Conservation (phyloP, 2,329 filamentous ascomycete genomes). For the Myriangium duriaei region DNA sequence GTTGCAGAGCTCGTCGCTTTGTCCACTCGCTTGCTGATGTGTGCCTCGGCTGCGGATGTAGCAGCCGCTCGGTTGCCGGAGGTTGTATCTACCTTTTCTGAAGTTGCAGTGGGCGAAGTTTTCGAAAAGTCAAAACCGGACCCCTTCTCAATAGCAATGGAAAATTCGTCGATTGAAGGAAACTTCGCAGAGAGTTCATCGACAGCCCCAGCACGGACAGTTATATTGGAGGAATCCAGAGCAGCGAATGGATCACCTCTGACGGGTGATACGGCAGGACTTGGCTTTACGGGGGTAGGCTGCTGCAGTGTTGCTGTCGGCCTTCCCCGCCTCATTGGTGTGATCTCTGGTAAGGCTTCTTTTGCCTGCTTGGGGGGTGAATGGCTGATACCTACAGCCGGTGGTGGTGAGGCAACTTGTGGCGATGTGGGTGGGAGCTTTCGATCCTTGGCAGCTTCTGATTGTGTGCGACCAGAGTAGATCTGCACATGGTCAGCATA, state of each 20-base stretch:
- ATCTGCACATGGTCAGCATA: constrained; percentile 29
- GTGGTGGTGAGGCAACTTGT: constrained; percentile 38
- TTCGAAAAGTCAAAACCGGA: constrained; percentile 64
- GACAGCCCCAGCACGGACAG: constrained; percentile 36
- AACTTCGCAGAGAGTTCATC: constrained; percentile 82
- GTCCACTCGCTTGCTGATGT: not conserved
- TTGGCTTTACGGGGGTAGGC: constrained; percentile 24
- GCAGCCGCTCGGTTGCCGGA: constrained; percentile 4
- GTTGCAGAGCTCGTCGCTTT: not conserved
- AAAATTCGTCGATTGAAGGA: constrained; percentile 85
- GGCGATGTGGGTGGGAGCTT: constrained; percentile 45
- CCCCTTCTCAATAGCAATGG: constrained; percentile 73
- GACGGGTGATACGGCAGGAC: constrained; percentile 50
- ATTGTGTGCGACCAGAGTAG: constrained; percentile 44
- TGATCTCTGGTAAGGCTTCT: constrained; percentile 71
- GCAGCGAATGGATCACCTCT: constrained; percentile 83
- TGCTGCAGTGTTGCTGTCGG: constrained; percentile 43
- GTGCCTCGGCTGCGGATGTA: not conserved
- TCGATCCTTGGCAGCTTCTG: constrained; percentile 50
- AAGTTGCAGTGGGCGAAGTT: not conserved
- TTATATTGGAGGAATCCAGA: constrained; percentile 55
- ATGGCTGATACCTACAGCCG: constrained; percentile 11
- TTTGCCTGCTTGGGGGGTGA: constrained; percentile 52
- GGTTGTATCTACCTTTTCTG: constrained; percentile 14
- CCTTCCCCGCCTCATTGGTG: constrained; percentile 83